These are phyloP conservation scores for Tylopilus cervinicoccineus DNA, from an alignment of 768 basidiomycete species.

Conservation along the genomic window DNA sequence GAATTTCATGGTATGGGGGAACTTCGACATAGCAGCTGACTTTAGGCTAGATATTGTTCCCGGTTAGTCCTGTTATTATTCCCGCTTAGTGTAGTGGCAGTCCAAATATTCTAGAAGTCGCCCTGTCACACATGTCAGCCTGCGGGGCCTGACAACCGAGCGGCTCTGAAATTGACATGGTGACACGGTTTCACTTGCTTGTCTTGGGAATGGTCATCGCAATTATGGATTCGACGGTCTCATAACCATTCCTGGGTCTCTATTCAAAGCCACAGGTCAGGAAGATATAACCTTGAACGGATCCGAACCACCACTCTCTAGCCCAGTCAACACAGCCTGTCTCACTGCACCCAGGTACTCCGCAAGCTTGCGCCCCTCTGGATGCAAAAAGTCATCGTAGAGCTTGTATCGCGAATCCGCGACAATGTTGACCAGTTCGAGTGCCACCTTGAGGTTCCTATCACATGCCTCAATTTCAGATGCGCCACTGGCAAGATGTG, in stretches of 20 bases:
- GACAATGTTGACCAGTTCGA: constrained; percentile 79
- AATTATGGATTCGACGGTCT: constrained; percentile 1
- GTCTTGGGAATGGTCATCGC: not conserved
- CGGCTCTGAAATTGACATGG: not conserved
- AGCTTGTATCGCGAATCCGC: constrained; percentile 84
- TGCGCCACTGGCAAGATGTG: not conserved
- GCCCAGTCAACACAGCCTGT: constrained; percentile 62
- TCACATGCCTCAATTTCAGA: not conserved
- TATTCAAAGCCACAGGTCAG: constrained; percentile 10
- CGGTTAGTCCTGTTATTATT: not conserved
- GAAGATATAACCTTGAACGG: constrained; percentile 51
- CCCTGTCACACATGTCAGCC: constrained; percentile 7
- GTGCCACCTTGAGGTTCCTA: constrained; percentile 72
- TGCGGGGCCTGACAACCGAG: not conserved
- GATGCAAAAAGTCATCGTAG: constrained; percentile 75
- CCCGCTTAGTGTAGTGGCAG: not conserved
- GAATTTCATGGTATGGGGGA: constrained; percentile 35
- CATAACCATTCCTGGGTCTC: not conserved
- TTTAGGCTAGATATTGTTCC: not conserved
- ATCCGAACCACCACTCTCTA: constrained; percentile 76
- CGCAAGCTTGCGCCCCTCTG: constrained; percentile 55
- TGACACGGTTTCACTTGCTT: not conserved
- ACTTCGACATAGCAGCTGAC: not conserved
- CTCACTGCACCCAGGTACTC: constrained; percentile 76
- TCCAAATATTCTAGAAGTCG: not conserved